Base-by-base conservation (phyloP, 139 green algal species). In the Tetraselmis chui region DNA sequence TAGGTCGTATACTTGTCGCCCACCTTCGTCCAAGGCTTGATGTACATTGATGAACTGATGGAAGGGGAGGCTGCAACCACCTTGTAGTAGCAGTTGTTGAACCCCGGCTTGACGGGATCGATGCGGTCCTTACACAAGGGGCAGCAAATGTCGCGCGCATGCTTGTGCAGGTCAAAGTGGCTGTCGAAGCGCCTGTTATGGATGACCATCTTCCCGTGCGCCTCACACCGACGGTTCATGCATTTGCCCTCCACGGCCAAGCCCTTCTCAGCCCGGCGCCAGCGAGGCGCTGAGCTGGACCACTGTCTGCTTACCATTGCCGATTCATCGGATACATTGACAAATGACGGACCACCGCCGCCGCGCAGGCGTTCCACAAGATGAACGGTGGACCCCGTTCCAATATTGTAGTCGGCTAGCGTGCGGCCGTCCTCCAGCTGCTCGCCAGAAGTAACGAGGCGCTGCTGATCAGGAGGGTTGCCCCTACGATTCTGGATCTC, bases 401-500 rank as follows among this genome's bases (percentile, higher is more conserved):
- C 31, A 31, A 83, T 83, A 31, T 80, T 80, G 79, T 83, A 83
- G 79, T 83, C 79, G 23, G 79, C 27, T 31, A 83, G 28, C 31
- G 79, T 83, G 29, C 79, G 28, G 27, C 29, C 25, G 31, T 83
- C 79, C 23, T 83, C 79, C 29, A 83, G 79, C 59, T 83, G 79
- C 79, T 80, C 80, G 29, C 25, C 23, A 45, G 79, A 23, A 79
- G 80, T 79, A 26, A 83, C 80, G 2, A 83, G 31, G 2, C 79
- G 28, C 79, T 83, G 79, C 28, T 83, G 79, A 58, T 80, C 79
- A 2, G 79, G 29, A 18, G 79, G 79, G 79, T 79, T 83, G 79
- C 79, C 79, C 59, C 80, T 18, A 25, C 5, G 11, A 18, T 67
- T 18, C 45, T 67, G 45, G 5, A 67, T 67, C 77, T 32, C 58